Evolutionary conservation across 768 basidiomycete genomes (phyloP).

Genomic region (Collybia sordida): DNA sequence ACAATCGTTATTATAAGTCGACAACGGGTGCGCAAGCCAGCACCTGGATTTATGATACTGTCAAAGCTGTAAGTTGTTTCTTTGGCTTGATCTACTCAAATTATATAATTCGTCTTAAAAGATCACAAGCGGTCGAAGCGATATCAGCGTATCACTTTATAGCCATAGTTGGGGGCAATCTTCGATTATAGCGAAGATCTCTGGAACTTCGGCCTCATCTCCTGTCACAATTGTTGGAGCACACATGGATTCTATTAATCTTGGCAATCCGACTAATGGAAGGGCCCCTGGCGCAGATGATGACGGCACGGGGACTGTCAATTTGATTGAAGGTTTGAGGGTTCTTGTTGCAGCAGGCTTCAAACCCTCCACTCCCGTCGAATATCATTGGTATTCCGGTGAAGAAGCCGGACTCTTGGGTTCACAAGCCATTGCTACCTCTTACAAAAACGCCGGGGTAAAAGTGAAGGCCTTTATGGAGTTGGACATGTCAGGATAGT

Average conservation of each 20-base stretch:
- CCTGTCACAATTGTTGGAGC: conserved; percentile 37
- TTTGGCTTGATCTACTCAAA: not conserved
- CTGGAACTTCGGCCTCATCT: conserved; percentile 27
- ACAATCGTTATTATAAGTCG: conserved; percentile 34
- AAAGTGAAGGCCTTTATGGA: conserved; percentile 52
- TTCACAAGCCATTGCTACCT: conserved; percentile 52
- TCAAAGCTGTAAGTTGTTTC: conserved; percentile 14
- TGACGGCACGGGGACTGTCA: conserved; percentile 46
- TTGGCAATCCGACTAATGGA: conserved; percentile 33
- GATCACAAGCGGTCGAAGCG: conserved; percentile 17
- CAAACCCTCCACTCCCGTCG: conserved; percentile 37
- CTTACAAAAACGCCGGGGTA: conserved; percentile 43
- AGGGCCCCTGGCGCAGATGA: conserved; percentile 52
- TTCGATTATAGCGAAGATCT: conserved; percentile 36
- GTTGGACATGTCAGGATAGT: conserved; percentile 41
- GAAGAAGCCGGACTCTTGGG: conserved; percentile 48
- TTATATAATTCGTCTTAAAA: conserved; percentile 2
- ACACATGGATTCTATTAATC: conserved; percentile 44
- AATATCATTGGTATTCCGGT: conserved; percentile 49
- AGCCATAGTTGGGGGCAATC: conserved; percentile 32
- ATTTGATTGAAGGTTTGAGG: conserved; percentile 41
- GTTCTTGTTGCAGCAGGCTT: conserved; percentile 37
- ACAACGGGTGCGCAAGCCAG: conserved; percentile 29
- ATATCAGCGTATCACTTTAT: conserved; percentile 28
- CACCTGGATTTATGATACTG: conserved; percentile 28